Evolutionary conservation across 2,329 filamentous ascomycete species (phyloP), one percentile per base, ranked within the genome.

Genomic region (Cytospora piceicola): DNA sequence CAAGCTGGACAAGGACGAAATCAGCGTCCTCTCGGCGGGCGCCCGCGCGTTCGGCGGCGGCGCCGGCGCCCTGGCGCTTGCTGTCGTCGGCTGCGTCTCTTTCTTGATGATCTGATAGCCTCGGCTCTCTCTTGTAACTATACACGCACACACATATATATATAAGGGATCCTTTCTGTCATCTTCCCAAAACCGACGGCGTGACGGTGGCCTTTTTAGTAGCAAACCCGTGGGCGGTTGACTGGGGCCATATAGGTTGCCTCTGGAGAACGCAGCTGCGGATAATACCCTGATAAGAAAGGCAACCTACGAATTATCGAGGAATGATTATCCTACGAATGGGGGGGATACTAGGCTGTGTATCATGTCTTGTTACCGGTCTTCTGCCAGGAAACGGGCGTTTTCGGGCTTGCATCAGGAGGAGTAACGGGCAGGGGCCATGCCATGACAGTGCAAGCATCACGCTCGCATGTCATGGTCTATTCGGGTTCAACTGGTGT

Each of bases 1-100:
- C 51, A 73, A 74, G 66, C 71, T 77, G 51, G 71, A 66, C 24
- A 68, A 71, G 51, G 71, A 66, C 24, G 68, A 71, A 24, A 70
- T 62, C 49, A 67, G 27, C 11, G 46, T 34, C 3, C 2, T 30
- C 34, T 52, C n/a, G 22, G 39, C 52, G 5, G 63, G 58, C 5
- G 24, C n/a, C 11, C 20, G 61, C 4, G 36, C 60, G n/a, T 53
- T 42, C 24, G 61, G 61, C 29, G 46, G n/a, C n/a, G 42, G 42
- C 12, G 42, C n/a, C n/a, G n/a, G 42, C 4, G n/a, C 5, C 27
- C 5, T 49, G 11, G 46, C 46, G n/a, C n/a, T 49, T 20, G 46
- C n/a, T 12, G n/a, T 24, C 9, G 46, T 24, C 4, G 46, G 46
- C 9, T 22, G 46, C 24, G 46, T 22, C 4, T 49, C 46, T 12